Evolutionary conservation across 257 asterid genomes (phyloP), one percentile per base, ranked within the genome.

Genomic region (Solanum gracilifrons): DNA sequence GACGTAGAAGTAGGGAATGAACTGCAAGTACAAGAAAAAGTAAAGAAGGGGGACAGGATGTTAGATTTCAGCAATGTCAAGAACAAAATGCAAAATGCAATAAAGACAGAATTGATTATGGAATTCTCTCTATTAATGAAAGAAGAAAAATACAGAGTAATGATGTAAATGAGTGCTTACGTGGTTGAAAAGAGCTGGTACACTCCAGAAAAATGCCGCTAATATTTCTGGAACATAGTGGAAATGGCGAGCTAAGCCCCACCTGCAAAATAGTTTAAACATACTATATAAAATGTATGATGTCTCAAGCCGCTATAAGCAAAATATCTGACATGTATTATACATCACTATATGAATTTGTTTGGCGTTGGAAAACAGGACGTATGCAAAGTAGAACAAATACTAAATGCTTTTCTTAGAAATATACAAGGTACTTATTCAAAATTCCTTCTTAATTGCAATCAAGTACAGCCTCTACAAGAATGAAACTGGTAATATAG

Each of bases 211-310:
- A 92, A 97, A 95, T 41, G 99, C 94, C 3, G 93, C 98, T 87
- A 91, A 82, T 87, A 97, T 95, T 92, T 97, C 99, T 41, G 99
- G 99, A 87, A 94, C 95, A 86, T 97, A 97, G 89, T 97, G 99
- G 93, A 97, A 97, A 90, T 97, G 98, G 86, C 99, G 98, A 89
- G 98, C 94, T 92, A 97, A 90, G 62, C 99, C 99, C 98, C 99
- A 97, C 99, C 99, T 96, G 88, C 87, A 88, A 60, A 82, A 37
- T 72, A 21, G 37, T 82, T 48, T 37, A 48, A 20, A 5, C 23
- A 35, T 21, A 35, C 3, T 46, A 31, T 29, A 48, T 20, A 74
- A 74, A 73, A 36, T 21, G 82, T 11, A 9, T 11, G 36, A 48
- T 20, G 62, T 48, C 12, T 48, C 69, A 82, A 82, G 0, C 31